phyloP scores from a whole-genome alignment of 371 early-diverging fungal species.

The Coemansia sp. region DNA sequence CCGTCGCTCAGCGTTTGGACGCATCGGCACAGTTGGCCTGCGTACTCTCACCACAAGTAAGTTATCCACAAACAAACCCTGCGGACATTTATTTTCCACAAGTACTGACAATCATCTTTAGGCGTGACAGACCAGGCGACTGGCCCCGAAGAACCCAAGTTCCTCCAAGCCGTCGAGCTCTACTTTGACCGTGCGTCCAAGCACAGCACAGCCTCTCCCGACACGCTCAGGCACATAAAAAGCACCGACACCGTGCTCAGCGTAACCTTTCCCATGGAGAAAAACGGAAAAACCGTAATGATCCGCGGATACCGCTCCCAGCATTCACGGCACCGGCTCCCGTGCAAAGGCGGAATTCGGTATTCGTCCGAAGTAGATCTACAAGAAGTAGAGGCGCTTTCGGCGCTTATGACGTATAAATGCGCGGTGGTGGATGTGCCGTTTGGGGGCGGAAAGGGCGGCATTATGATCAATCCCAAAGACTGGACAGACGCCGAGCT shows the following conservation, averaged over 20 bases:
- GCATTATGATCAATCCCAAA: slow-evolving; percentile 78
- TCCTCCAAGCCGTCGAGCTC: slow-evolving; percentile 76
- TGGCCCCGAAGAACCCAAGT: slow-evolving; percentile 69
- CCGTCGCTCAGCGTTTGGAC: too few relatives aligned
- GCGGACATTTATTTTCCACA: too few relatives aligned
- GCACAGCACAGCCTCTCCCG: slow-evolving; percentile 62
- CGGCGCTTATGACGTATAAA: slow-evolving; percentile 81
- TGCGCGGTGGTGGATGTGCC: slow-evolving; percentile 92
- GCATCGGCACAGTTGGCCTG: too few relatives aligned
- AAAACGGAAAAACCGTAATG: slow-evolving; percentile 70
- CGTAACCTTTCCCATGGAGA: slow-evolving; percentile 86
- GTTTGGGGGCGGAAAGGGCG: slow-evolving; percentile 83
- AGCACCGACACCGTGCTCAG: slow-evolving; percentile 76
- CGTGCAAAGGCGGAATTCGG: slow-evolving; percentile 86
- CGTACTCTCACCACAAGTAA: too few relatives aligned
- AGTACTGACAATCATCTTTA: background rate
- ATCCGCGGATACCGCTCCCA: slow-evolving; percentile 85
- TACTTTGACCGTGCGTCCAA: slow-evolving; percentile 77
- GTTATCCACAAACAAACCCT: too few relatives aligned
- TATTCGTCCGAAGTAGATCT: slow-evolving; percentile 79
- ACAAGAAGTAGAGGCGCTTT: slow-evolving; percentile 77
- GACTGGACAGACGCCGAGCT: slow-evolving; percentile 74
- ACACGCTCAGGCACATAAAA: slow-evolving; percentile 75
- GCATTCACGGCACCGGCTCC: slow-evolving; percentile 84
- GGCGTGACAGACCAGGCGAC: slow-evolving; percentile 61